Evolutionary conservation across 75 land plant genomes (phyloP).

Genomic region (Chamaecyparis obtusa): DNA sequence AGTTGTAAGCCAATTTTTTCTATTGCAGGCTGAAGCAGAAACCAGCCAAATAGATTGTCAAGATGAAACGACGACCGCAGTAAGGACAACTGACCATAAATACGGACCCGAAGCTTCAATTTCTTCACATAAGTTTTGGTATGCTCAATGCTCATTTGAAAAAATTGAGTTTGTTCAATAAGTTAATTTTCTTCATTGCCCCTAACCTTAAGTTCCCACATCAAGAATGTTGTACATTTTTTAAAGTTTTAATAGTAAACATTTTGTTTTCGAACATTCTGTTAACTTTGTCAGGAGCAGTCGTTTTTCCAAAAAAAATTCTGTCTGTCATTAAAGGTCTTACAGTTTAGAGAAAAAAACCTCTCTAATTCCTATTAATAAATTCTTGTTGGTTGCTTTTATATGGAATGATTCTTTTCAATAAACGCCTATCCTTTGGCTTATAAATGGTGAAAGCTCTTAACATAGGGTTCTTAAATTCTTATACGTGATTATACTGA

Average conservation of each 20-base stretch:
- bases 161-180: neutral
- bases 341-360: no score
- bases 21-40: neutral
- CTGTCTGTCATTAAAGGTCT: no score
- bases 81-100: neutral
- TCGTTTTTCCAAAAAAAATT: no score
- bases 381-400: no score
- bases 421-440: neutral
- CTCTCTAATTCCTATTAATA: no score
- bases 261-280: no score
- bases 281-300: no score
- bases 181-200: neutral
- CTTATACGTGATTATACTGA: neutral
- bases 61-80: neutral
- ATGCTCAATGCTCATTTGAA: neutral
- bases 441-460: neutral
- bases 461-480: neutral
- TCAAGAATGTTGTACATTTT: neutral
- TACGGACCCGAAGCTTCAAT: neutral
- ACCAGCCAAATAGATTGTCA: neutral
- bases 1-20: neutral
- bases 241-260: no score
- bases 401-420: no score
- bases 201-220: neutral
- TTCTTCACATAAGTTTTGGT: neutral